phyloP scores from a whole-genome alignment of 441 rosid species.

The Croton laevigatus region DNA sequence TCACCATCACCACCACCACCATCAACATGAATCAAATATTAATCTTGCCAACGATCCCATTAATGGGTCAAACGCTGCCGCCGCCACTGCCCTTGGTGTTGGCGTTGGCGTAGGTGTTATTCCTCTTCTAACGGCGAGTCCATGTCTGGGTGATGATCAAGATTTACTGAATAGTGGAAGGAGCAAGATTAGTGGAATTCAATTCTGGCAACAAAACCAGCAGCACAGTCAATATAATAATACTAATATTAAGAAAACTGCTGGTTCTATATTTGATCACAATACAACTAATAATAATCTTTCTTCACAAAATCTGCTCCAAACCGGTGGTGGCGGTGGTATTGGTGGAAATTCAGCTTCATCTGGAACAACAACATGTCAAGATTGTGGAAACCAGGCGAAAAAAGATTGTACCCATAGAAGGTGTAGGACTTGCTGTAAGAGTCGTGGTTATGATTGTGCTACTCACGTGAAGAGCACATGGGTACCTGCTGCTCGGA shows the following conservation, averaged over 20 bases:
- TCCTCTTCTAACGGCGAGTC: constrained; percentile 62
- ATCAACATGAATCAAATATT: constrained; percentile 38
- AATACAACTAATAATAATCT: constrained; percentile 20
- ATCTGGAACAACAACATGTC: constrained; percentile 61
- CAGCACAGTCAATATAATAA: constrained; percentile 24
- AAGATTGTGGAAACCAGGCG: constrained; percentile 96
- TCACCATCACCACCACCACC: constrained; percentile 52
- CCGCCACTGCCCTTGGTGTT: constrained; percentile 52
- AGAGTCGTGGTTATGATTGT: constrained; percentile 88
- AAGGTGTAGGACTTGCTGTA: constrained; percentile 93
- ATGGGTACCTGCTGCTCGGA: constrained; percentile 87
- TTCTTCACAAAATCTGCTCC: constrained; percentile 30
- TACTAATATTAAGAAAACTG: not conserved
- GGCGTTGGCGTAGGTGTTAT: constrained; percentile 75
- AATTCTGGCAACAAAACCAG: constrained; percentile 74
- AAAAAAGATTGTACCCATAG: constrained; percentile 83
- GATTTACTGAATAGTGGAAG: constrained; percentile 41
- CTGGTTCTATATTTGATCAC: constrained; percentile 35
- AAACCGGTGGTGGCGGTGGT: constrained; percentile 26
- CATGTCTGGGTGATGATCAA: constrained; percentile 51
- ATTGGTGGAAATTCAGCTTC: constrained; percentile 37
- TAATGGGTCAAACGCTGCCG: constrained; percentile 41
- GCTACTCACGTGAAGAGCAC: constrained; percentile 95
- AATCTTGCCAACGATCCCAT: constrained; percentile 35
- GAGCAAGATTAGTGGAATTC: constrained; percentile 41